A percentile compares a stretch with the other conserved stretches of the same genome.
These are phyloP conservation scores for Pseudogymnoascus sp. DNA, from an alignment of 2,329 filamentous ascomycete species.

Conservation along the genomic window DNA sequence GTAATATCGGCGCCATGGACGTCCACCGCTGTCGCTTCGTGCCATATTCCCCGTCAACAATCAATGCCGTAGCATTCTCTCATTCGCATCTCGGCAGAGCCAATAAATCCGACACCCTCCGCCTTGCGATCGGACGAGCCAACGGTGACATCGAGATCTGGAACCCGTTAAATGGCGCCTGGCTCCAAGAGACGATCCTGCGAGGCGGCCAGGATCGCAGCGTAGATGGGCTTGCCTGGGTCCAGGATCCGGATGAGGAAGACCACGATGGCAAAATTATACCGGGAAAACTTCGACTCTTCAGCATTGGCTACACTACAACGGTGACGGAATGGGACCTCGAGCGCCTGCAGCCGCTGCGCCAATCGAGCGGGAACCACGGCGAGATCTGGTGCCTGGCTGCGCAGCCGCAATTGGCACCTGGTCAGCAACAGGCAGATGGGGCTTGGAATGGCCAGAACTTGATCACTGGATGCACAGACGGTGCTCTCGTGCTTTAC, in stretches of 20 bases:
- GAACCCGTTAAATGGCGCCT: constrained; percentile 69
- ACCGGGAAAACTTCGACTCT: constrained; percentile 71
- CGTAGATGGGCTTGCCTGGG: constrained; percentile 88
- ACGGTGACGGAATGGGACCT: constrained; percentile 95
- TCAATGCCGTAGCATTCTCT: constrained; percentile 92
- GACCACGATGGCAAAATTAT: constrained; percentile 53
- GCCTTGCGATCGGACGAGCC: constrained; percentile 81
- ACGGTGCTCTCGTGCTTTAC: constrained; percentile 81
- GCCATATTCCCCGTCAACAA: constrained; percentile 80
- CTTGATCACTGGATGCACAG: constrained; percentile 81
- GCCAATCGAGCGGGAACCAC: constrained; percentile 83
- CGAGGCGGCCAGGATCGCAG: constrained; percentile 76
- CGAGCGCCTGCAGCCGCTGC: constrained; percentile 64
- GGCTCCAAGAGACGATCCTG: constrained; percentile 85
- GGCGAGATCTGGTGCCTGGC: constrained; percentile 96
- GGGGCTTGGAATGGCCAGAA: constrained; percentile 41
- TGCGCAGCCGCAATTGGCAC: constrained; percentile 56
- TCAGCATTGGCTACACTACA: constrained; percentile 92
- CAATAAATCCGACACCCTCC: constrained; percentile 51
- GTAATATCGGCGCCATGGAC: constrained; percentile 56
- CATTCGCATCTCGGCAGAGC: constrained; percentile 52
- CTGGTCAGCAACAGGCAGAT: constrained; percentile 22
- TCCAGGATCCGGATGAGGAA: constrained; percentile 70
- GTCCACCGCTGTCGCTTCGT: constrained; percentile 97
- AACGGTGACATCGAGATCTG: constrained; percentile 98